Conservation (phyloP, 2,329 filamentous ascomycete species). For the Trichoderma polysporum region DNA sequence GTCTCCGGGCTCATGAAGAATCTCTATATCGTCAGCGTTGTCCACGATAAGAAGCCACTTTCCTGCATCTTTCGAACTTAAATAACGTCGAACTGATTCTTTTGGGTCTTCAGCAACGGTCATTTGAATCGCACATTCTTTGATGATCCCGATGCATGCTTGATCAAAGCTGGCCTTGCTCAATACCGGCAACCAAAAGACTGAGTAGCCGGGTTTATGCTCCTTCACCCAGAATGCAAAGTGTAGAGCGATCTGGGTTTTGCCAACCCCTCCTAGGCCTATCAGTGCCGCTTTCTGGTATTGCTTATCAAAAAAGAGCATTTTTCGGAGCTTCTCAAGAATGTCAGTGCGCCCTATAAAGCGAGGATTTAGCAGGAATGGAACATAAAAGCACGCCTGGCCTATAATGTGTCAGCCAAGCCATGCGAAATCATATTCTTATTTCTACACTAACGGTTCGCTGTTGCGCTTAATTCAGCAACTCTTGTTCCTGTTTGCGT, state of each 20-base stretch:
- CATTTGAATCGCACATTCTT: constrained; percentile 38
- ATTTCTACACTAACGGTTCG: not conserved
- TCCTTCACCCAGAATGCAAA: constrained; percentile 40
- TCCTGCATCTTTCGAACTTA: constrained; percentile 27
- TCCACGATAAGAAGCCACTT: constrained; percentile 28
- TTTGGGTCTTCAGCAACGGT: constrained; percentile 54
- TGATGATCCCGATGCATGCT: constrained; percentile 35
- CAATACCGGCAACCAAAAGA: constrained; percentile 45
- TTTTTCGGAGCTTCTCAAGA: not conserved
- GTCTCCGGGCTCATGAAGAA: constrained; percentile 24
- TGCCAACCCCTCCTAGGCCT: constrained; percentile 41
- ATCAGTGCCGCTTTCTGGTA: constrained; percentile 27
- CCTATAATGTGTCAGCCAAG: not conserved
- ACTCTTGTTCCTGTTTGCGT: not conserved
- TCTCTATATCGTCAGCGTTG: constrained; percentile 39
- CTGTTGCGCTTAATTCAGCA: not conserved
- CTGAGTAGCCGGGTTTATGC: constrained; percentile 36
- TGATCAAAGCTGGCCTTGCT: constrained; percentile 38
- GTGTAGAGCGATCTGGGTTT: constrained; percentile 40
- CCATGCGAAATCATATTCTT: not conserved
- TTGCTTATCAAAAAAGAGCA: not conserved
- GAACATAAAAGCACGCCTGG: not conserved
- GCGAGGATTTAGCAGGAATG: not conserved
- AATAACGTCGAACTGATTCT: constrained; percentile 53
- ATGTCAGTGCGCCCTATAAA: not conserved